These are phyloP conservation scores for Naegleria gruberi DNA, from an alignment of 208 protist species.

Conservation along the genomic window DNA sequence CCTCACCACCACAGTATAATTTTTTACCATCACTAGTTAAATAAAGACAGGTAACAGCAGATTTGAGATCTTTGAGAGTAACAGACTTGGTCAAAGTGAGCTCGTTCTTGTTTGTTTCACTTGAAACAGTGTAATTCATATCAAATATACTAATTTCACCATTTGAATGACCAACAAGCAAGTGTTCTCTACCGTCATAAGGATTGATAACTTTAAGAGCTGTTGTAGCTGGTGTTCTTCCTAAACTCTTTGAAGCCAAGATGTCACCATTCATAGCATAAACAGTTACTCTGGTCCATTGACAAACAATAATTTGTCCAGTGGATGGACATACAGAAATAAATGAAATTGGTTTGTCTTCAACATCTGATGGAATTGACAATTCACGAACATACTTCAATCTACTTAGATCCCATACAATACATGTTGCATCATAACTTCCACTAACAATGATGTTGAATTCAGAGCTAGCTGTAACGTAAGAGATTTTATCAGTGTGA, in stretches of 20 bases:
- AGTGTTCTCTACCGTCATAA: background rate
- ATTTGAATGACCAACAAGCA: background rate
- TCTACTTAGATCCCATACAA: slow-evolving; percentile 29
- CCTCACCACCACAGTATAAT: background rate
- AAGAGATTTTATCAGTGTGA: slow-evolving; percentile 25
- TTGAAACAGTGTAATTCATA: background rate
- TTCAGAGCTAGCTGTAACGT: background rate
- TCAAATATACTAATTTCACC: background rate
- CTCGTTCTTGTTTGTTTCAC: background rate
- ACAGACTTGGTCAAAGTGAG: background rate
- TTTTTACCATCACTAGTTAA: background rate
- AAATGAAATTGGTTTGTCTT: background rate
- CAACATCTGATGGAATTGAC: slow-evolving; percentile 2
- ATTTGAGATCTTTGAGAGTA: background rate
- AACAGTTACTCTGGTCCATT: background rate
- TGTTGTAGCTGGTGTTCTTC: background rate
- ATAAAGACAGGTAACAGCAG: background rate
- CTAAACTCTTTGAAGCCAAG: background rate
- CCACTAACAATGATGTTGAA: slow-evolving; percentile 24
- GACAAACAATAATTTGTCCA: slow-evolving; percentile 14
- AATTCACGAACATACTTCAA: slow-evolving; percentile 25
- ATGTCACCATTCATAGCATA: background rate
- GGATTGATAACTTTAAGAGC: background rate
- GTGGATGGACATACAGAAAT: background rate
- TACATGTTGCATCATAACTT: slow-evolving; percentile 15